Base-by-base conservation (phyloP, 768 basidiomycete species). In the Xerocomellus chrysenteron region DNA sequence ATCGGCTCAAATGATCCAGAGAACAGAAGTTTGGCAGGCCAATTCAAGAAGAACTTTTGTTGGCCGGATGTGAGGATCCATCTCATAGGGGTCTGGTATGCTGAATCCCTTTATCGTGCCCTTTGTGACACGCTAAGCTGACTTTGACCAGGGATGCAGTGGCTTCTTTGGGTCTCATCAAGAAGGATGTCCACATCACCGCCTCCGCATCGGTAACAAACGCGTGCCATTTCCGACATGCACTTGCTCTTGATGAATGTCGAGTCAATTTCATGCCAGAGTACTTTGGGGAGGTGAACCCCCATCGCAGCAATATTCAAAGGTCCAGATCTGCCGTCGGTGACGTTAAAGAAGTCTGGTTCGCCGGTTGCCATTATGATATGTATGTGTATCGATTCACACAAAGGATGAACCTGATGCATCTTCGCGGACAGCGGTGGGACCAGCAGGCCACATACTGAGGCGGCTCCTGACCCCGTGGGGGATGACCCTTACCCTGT, bases 51-150 rank as follows among this genome's bases (percentile, higher is more conserved):
- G 17, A 61, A 56, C 0, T 74, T 69, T 41, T 72, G 65, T 28
- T 35, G 65, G 33, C 2, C 21, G 3, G 39, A 55, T 26, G 67
- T 71, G 21, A 50, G 58, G 19, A 54, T 74, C 0, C 74, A 75
- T 54, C 74, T 74, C 33, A 43, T 74, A 1, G 74, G 74, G 1
- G 72, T 63, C 17, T 75, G 74, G 74, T 75, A 47, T 2, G 40
- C 9, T 12, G n/a, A n/a, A n/a, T n/a, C n/a, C n/a, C n/a, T n/a
- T n/a, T n/a, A n/a, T 49, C 12, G 2, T 37, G 24, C 3, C n/a
- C 32, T 45, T 26, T 10, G 10, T 14, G 24, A 4, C 4, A 30
- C 12, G 4, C 11, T 36, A 5, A 17, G 2, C 44, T 50, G 6
- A 44, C 21, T 6, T 40, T 28, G 6, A 10, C 1, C 32, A 62